Base-by-base conservation (phyloP, 108 stramenopile genomes). In the Fistulifera pelliculosa region DNA sequence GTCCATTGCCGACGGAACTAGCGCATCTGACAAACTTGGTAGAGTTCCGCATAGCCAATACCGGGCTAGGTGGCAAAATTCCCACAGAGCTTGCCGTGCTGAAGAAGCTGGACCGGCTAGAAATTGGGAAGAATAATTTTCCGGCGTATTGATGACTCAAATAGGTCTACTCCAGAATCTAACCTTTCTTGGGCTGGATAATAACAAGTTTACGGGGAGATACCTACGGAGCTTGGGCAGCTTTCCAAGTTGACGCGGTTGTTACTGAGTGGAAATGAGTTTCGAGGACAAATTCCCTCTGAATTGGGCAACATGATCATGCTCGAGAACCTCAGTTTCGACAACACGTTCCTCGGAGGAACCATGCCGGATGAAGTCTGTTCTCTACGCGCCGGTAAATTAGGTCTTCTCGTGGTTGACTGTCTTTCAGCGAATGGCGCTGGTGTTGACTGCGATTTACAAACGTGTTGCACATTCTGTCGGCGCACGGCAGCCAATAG, bases 51-150 rank as follows among this genome's bases (percentile, higher is more conserved):
- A 3, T 74, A 10, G 57, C 68, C 2, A 27, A 49, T 17, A 75
- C 81, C 25, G 81, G 83, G 54, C 53, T 90, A 17, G 72, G 62
- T 27, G 88, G 88, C 13, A 54, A 53, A 14, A 57, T 90, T 27
- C 88, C 88, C 13, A 68, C 73, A 8, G 88, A 90, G 18, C 61
- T 90, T 52, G 78, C 73, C 49, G 58, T 52, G 4, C 61, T 77
- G 52, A 75, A 77, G 27, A 78, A 76, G 31, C 49, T 81, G 52
- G 56, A 77, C 25, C 77, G 77, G 53, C 39, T 83, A 23, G 77
- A 83, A 22, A 26, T 83, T 24, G 77, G 71, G 39, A 49, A 68
- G 26, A 79, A 76, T 56, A 68, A 71, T 47, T 73, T 52, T 44
- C 43, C 6, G 81, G 81, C 13, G 70, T 74, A 4, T 47, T 83